Evolutionary conservation across 352 stramenopile species (phyloP).

Genomic region (Elongisporangium prolatum): DNA sequence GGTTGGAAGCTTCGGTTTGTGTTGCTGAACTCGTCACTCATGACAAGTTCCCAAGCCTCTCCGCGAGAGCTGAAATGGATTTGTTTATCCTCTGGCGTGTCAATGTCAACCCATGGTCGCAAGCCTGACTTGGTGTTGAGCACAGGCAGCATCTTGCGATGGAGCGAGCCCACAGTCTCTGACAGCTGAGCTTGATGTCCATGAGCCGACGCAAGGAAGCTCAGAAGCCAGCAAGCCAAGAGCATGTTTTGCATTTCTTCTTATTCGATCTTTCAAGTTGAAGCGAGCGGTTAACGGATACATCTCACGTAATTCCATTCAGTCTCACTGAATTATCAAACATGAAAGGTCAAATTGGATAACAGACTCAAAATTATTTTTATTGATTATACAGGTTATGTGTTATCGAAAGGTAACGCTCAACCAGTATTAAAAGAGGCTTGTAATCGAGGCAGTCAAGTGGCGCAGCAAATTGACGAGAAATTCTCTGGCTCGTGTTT

Average conservation of each 20-base stretch:
- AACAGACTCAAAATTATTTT: not conserved
- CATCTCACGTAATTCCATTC: not conserved
- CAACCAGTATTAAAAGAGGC: not conserved
- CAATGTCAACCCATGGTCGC: constrained; percentile 48
- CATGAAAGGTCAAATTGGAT: not conserved
- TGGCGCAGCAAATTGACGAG: not conserved
- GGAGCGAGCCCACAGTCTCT: not conserved
- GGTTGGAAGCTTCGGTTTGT: constrained; percentile 46
- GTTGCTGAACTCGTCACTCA: constrained; percentile 66
- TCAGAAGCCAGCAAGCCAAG: constrained; percentile 4
- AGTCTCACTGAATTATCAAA: not conserved
- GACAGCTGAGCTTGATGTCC: not conserved
- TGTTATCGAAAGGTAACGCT: not conserved
- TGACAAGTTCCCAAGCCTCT: constrained; percentile 48
- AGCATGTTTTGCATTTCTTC: constrained; percentile 1
- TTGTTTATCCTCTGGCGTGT: constrained; percentile 39
- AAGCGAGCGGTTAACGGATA: not conserved
- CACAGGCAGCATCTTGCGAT: constrained; percentile 9
- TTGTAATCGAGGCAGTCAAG: not conserved
- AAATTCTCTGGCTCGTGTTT: not conserved
- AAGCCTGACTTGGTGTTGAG: constrained; percentile 41
- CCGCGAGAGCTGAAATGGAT: constrained; percentile 47
- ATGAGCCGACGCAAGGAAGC: constrained; percentile 5
- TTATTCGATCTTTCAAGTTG: not conserved
- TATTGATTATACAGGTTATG: not conserved